These are phyloP conservation scores for Fusarium praegraminearum DNA, from an alignment of 2,329 filamentous ascomycete species.

Conservation along the genomic window DNA sequence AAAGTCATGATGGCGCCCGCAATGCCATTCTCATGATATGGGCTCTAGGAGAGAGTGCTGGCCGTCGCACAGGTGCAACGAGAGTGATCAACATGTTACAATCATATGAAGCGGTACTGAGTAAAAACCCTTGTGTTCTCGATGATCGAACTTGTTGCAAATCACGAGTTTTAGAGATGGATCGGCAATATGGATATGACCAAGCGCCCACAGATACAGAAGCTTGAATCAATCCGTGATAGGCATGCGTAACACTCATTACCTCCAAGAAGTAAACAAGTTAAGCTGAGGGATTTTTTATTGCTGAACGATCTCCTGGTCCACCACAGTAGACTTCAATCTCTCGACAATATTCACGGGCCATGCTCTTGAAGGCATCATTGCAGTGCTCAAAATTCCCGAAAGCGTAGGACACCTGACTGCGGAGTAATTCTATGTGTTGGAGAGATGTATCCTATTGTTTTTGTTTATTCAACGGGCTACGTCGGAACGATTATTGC, in stretches of 20 bases:
- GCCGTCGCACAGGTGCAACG: conserved; percentile 5
- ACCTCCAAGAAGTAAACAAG: background rate
- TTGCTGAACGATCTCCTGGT: background rate
- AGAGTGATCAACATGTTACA: background rate
- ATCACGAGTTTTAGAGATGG: background rate
- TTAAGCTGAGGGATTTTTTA: background rate
- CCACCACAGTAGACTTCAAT: background rate
- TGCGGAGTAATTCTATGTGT: background rate
- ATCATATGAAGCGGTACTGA: background rate
- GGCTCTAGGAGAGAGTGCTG: background rate
- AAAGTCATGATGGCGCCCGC: conserved; percentile 27
- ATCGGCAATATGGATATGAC: background rate
- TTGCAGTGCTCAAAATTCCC: background rate
- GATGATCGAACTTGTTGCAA: background rate
- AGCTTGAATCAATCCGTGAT: background rate
- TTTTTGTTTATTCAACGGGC: conserved; percentile 14
- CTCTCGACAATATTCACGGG: background rate
- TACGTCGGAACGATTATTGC: conserved; percentile 17
- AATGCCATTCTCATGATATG: conserved; percentile 12
- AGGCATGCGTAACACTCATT: background rate
- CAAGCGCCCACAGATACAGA: background rate
- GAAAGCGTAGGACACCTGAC: background rate
- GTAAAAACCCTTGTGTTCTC: background rate
- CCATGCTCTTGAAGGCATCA: background rate
- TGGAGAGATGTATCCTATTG: background rate